Base-by-base conservation (phyloP, 148 eudicot species). In the Beta vulgaris region DNA sequence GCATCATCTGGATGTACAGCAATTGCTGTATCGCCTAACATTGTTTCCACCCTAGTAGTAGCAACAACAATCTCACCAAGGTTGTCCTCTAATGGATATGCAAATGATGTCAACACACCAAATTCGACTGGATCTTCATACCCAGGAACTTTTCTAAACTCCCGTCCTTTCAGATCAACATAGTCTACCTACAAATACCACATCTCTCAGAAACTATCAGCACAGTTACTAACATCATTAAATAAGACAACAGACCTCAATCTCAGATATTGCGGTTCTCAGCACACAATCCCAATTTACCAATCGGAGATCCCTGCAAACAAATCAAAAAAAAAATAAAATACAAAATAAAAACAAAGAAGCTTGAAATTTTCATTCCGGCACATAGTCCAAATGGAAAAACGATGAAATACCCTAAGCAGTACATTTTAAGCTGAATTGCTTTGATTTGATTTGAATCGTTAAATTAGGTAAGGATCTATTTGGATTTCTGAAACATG, bases 11-110 rank as follows among this genome's bases (percentile, higher is more conserved):
- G 96, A 84, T 95, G 97, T 69, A 95, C 80, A 15, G 99, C 97
- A 72, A 95, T 89, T 34, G 96, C 99, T 46, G 97, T 90, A 88
- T 95, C 98, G 70, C 98, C 98, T 59, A 95, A 88, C 98, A 92
- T 95, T 62, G 98, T 92, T 78, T 92, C 99, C 75, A 95, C 88
- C 83, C 99, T 84, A 44, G 99, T 95, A 66, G 99, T 95, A 64
- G 97, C 99, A 77, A 95, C 99, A 63, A 95, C 89, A 85, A 95
- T 86, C 75, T 95, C 97, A 48, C 88, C 93, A 49, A 85, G 78
- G 35, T 80, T 87, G 48, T 85, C 96, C 80, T 92, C 96, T 44
- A 95, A 61, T 64, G 90, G 96, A 78, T 95, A 95, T 23, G 99
- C 99, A 83, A 95, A 95, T 67, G 93, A 89, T 46, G 96, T 89